Conservation (phyloP, 345 rosid genomes). For the Linum tenue region DNA sequence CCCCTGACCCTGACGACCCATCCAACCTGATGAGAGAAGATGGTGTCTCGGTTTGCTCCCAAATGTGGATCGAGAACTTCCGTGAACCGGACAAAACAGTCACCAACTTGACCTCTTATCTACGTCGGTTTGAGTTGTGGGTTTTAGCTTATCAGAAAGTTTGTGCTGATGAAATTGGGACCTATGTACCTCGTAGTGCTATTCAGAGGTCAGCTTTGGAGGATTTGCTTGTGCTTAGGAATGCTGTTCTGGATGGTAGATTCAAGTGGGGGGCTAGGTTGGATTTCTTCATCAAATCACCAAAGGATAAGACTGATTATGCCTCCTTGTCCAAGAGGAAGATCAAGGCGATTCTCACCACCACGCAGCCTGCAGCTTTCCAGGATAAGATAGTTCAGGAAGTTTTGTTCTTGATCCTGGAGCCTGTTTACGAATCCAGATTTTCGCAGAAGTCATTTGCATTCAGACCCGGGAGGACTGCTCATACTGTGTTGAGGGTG, state of each 20-base stretch:
- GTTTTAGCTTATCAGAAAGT: conserved; percentile 92
- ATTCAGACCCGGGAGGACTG: conserved; percentile 84
- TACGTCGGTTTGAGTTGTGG: conserved; percentile 85
- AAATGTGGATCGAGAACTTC: conserved; percentile 79
- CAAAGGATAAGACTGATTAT: conserved; percentile 76
- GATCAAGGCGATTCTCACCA: conserved; percentile 78
- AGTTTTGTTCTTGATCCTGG: conserved; percentile 73
- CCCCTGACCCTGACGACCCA: conserved; percentile 77
- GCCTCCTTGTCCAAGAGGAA: conserved; percentile 84
- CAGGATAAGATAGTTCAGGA: conserved; percentile 96
- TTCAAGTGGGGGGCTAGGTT: conserved; percentile 96
- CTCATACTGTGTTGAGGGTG: conserved; percentile 80
- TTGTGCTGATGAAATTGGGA: conserved; percentile 72
- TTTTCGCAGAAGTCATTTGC: conserved; percentile 86
- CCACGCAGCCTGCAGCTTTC: conserved; percentile 79
- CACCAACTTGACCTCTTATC: conserved; percentile 51
- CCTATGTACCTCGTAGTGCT: conserved; percentile 78
- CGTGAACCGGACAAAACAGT: conserved; percentile 40
- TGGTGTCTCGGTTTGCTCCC: conserved; percentile 86
- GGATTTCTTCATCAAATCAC: conserved; percentile 78
- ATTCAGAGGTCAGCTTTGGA: conserved; percentile 69
- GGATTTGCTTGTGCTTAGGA: conserved; percentile 69
- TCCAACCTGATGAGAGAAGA: conserved; percentile 78
- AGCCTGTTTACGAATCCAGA: conserved; percentile 75
- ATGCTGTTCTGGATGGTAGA: conserved; percentile 88